Evolutionary conservation across 208 protist genomes (phyloP).

Genomic region (Crithidia mellificae): DNA sequence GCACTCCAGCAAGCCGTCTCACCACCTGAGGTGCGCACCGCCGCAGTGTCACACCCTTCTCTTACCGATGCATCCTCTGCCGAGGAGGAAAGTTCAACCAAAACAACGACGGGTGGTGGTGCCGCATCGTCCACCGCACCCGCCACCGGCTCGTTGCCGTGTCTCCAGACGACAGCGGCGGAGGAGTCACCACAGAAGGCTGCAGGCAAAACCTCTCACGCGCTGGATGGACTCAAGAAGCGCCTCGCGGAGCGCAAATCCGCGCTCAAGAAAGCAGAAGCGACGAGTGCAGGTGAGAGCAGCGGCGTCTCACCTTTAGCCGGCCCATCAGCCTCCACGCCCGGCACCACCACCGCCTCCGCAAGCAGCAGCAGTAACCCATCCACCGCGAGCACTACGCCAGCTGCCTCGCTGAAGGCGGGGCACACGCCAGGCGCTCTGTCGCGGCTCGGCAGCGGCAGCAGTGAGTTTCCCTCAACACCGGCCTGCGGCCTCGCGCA

Average conservation of each 20-base stretch:
- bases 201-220: slow-evolving; percentile 24
- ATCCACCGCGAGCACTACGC: neutral
- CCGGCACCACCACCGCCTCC: no score
- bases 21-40: neutral
- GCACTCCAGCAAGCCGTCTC: slow-evolving; percentile 31
- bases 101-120: neutral
- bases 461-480: slow-evolving; percentile 13
- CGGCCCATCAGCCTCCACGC: no score
- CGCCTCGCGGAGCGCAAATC: slow-evolving; percentile 53
- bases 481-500: slow-evolving; percentile 8
- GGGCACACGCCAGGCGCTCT: neutral
- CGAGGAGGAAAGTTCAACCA: neutral
- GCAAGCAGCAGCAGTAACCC: neutral
- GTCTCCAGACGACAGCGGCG: slow-evolving; percentile 4
- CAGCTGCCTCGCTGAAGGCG: neutral
- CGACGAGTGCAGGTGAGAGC: no score
- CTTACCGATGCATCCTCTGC: neutral
- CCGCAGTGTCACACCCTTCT: neutral
- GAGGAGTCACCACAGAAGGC: slow-evolving; percentile 10
- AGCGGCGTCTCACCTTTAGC: neutral
- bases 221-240: slow-evolving; percentile 45
- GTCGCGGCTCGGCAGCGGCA: neutral
- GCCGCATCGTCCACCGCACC: neutral
- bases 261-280: slow-evolving; percentile 31
- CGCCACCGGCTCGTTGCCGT: neutral